phyloP scores from a whole-genome alignment of 2,329 filamentous ascomycete genomes.

The Onygenales sp. region DNA sequence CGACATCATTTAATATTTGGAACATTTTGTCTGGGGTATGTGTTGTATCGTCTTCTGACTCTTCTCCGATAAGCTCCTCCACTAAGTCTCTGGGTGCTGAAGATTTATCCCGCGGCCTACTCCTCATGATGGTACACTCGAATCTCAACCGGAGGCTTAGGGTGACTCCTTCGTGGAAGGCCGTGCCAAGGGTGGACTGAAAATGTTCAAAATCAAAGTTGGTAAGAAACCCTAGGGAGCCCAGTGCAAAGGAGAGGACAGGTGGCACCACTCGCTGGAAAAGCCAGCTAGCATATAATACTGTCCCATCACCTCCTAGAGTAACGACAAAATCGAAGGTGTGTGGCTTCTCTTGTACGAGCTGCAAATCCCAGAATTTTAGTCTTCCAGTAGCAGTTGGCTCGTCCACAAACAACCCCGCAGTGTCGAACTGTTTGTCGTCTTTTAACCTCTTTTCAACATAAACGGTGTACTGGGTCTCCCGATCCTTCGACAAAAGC shows the following conservation, averaged over 20 bases:
- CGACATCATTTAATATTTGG: conserved; percentile 94
- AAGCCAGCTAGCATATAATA: conserved; percentile 90
- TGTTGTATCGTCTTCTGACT: conserved; percentile 72
- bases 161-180: conserved; percentile 75
- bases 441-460: conserved; percentile 67
- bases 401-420: conserved; percentile 57
- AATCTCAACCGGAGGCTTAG: conserved; percentile 83
- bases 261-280: conserved; percentile 94
- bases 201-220: conserved; percentile 88
- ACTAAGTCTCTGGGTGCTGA: conserved; percentile 57
- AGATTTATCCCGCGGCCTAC: conserved; percentile 23
- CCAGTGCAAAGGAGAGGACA: conserved; percentile 81
- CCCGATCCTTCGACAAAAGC: conserved; percentile 63
- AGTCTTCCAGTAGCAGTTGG: conserved; percentile 49
- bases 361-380: conserved; percentile 71
- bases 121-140: conserved; percentile 86
- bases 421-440: conserved; percentile 63
- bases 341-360: conserved; percentile 70
- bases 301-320: conserved; percentile 90
- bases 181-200: conserved; percentile 55
- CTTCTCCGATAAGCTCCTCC: conserved; percentile 81
- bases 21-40: conserved; percentile 76
- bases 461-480: conserved; percentile 64
- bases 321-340: conserved; percentile 91
- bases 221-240: conserved; percentile 87